Conservation (phyloP, 2,329 filamentous ascomycete genomes). For the Botrytis elliptica region DNA sequence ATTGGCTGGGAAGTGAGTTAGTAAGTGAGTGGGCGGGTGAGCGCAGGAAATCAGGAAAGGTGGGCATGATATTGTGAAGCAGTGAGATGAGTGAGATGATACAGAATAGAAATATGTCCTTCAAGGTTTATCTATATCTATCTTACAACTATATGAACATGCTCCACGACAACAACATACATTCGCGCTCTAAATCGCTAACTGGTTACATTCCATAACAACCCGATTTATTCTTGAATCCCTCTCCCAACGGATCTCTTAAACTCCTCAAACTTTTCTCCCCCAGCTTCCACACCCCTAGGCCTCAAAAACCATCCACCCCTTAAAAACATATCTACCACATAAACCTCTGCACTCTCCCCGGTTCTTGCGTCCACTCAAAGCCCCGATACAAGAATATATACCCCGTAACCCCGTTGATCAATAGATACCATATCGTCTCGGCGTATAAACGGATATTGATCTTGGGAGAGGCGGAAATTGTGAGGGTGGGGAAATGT, state of each 20-base stretch:
- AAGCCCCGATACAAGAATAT: conserved; percentile 70
- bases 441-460: conserved; percentile 50
- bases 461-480: neutral
- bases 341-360: conserved; percentile 73
- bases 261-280: neutral
- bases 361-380: conserved; percentile 53
- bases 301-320: too few species aligned
- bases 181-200: neutral
- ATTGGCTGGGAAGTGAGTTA: neutral
- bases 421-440: conserved; percentile 64
- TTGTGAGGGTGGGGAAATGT: conserved; percentile 65
- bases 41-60: neutral
- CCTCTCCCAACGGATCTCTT: neutral
- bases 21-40: neutral
- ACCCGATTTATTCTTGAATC: neutral
- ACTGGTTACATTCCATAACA: neutral
- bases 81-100: neutral
- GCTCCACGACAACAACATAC: neutral
- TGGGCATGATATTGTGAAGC: neutral
- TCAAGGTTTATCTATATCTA: neutral
- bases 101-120: neutral
- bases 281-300: neutral
- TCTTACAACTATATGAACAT: neutral
- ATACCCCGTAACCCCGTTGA: conserved; percentile 68
- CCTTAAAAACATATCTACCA: conserved; percentile 56